Conservation (phyloP, 306 rosid genomes). For the Ormosia emarginata region DNA sequence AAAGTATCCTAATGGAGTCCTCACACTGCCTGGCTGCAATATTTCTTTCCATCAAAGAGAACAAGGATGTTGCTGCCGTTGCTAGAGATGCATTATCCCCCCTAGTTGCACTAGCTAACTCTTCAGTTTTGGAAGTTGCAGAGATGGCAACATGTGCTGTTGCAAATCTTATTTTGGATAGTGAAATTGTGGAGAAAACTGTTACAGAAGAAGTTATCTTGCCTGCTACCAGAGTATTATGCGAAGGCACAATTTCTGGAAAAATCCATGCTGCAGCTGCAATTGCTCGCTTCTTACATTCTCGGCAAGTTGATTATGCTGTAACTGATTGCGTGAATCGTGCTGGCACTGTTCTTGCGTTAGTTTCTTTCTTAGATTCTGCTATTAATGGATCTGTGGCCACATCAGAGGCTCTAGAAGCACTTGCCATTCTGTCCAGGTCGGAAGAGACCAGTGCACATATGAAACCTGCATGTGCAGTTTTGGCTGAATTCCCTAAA, state of each 20-base stretch:
- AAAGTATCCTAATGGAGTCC: slow-evolving; percentile 69
- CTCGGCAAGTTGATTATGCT: slow-evolving; percentile 58
- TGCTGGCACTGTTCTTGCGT: slow-evolving; percentile 85
- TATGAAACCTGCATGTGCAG: slow-evolving; percentile 82
- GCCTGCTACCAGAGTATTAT: slow-evolving; percentile 88
- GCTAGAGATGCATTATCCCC: slow-evolving; percentile 71
- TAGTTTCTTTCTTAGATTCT: slow-evolving; percentile 85
- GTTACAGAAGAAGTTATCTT: slow-evolving; percentile 75
- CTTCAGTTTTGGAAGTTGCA: slow-evolving; percentile 78
- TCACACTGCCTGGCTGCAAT: slow-evolving; percentile 89
- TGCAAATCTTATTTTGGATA: slow-evolving; percentile 87
- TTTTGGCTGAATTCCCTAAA: slow-evolving; percentile 79
- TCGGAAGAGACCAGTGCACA: slow-evolving; percentile 54
- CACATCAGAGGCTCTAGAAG: slow-evolving; percentile 82
- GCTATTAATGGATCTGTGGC: slow-evolving; percentile 60
- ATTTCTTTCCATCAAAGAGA: slow-evolving; percentile 90
- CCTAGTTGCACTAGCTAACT: slow-evolving; percentile 65
- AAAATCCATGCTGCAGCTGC: slow-evolving; percentile 94
- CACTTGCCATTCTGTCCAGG: slow-evolving; percentile 87
- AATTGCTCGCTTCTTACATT: slow-evolving; percentile 82
- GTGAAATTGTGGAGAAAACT: slow-evolving; percentile 75
- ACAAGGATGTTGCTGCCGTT: slow-evolving; percentile 71
- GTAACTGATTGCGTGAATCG: slow-evolving; percentile 79
- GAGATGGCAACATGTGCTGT: slow-evolving; percentile 86
- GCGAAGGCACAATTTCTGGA: slow-evolving; percentile 76